Evolutionary conservation across 306 rosid genomes (phyloP).

Genomic region (Cicer arietinum): DNA sequence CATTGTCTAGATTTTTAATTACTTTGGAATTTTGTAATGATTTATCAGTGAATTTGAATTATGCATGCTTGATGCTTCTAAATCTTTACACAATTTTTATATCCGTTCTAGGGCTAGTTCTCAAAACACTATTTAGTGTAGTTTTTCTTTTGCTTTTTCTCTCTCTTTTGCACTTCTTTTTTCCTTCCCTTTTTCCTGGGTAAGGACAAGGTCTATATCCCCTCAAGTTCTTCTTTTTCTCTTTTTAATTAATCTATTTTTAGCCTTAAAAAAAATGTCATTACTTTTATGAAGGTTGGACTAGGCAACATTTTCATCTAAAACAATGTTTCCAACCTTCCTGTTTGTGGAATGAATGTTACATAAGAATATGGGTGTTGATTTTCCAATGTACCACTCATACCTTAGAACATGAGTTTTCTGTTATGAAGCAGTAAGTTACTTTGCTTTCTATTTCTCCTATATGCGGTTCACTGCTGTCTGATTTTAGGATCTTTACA

Average conservation of each 20-base stretch:
- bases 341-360: not conserved
- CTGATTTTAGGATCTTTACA: constrained; percentile 34
- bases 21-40: constrained; percentile 37
- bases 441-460: constrained; percentile 37
- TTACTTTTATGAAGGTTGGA: constrained; percentile 30
- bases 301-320: not conserved
- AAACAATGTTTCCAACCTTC: constrained; percentile 12
- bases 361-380: constrained; percentile 1
- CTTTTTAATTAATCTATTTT: too few relatives aligned
- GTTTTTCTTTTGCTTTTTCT: too few relatives aligned
- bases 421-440: constrained; percentile 29
- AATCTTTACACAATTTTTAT: not conserved
- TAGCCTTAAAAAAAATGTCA: not conserved
- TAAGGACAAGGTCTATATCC: too few relatives aligned
- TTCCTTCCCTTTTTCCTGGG: too few relatives aligned
- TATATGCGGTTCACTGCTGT: constrained; percentile 25
- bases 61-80: constrained; percentile 32
- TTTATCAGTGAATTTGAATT: constrained; percentile 35
- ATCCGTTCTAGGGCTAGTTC: too few relatives aligned
- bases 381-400: constrained; percentile 1
- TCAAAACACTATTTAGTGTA: too few relatives aligned
- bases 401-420: constrained; percentile 42
- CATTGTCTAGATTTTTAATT: constrained; percentile 46
- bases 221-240: too few relatives aligned
- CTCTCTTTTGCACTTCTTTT: too few relatives aligned